These are phyloP conservation scores for baker's yeast (Saccharomyces cerevisiae) DNA, from an alignment of 805 yeast species.

Conservation along the genomic window DNA sequence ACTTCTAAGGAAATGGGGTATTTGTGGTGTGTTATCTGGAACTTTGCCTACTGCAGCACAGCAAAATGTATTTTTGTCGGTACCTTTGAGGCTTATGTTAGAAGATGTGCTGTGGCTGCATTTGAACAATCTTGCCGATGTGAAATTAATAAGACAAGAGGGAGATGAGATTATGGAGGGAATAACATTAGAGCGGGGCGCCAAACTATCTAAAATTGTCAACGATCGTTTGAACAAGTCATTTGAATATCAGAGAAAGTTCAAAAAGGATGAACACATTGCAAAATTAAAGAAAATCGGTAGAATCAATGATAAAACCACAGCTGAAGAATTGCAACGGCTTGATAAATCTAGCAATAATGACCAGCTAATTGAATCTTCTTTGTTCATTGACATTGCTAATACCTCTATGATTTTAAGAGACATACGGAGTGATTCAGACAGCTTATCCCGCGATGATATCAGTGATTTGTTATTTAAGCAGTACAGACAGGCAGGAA, in stretches of 20 bases:
- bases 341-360: neutral
- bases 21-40: conserved; percentile 74
- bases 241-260: conserved; percentile 16
- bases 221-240: conserved; percentile 6
- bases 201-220: conserved; percentile 1
- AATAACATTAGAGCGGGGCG: neutral
- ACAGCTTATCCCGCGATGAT: neutral
- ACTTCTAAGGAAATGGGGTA: conserved; percentile 47
- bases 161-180: conserved; percentile 12
- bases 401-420: conserved; percentile 8
- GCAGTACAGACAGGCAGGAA: neutral
- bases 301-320: conserved; percentile 1
- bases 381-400: conserved; percentile 19
- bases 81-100: conserved; percentile 64
- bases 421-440: neutral
- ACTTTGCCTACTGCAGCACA: conserved; percentile 88
- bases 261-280: conserved; percentile 16
- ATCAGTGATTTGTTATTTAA: neutral
- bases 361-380: conserved; percentile 15
- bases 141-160: conserved; percentile 36
- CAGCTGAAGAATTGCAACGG: neutral
- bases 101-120: conserved; percentile 71
- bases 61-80: conserved; percentile 77
- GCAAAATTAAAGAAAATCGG: conserved; percentile 17
- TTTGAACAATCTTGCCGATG: conserved; percentile 33